Base-by-base conservation (phyloP, 495 filamentous ascomycete species). In the Aspergillus heteromorphus region DNA sequence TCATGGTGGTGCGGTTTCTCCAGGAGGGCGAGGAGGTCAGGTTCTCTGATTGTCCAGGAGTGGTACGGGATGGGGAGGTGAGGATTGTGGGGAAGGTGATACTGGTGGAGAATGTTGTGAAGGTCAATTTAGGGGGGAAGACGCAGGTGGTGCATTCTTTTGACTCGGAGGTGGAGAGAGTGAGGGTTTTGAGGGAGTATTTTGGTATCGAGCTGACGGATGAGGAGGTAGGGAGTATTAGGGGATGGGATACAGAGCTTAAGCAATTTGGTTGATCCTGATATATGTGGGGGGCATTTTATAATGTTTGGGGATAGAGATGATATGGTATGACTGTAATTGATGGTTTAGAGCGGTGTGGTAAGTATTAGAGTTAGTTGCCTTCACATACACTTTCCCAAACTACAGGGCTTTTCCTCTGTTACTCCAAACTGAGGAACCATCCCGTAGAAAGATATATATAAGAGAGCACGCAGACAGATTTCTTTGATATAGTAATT, bases 1-100 rank as follows among this genome's bases (percentile, higher is more conserved):
- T 85, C 8, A 60, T 86, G 30, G 74, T 76, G 27, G 74, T 82
- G n/a, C 79, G 73, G 66, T 85, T 86, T 59, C 48, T 87, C 23
- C 62, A 79, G 25, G 72, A 63, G 7, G 69, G 59, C 11, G 73
- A 69, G 27, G 57, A 40, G 4, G 45, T 21, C 2, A 51, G 23
- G 0, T 31, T 65, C 13, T 50, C 51, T 25, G 10, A 57, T 11
- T 38, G 53, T 17, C 9, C 14, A 7, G 36, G 31, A 7, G 9
- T 42, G 6, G n/a, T 16, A 19, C 23, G 16, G 14, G 4, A 43
- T 19, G 53, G 55, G 0, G 63, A 65, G 6, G 53, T 52, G 48
- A 58, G 68, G 49, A 67, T 88, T 48, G 68, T 78, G 1, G 86
- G 87, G 1, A 82, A 79, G 58, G 56, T 87, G 40, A 85, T 82